A percentile compares a stretch with the other conserved stretches of the same genome.
phyloP scores from a whole-genome alignment of 1,284 basidiomycete species.

The Leccinum angustisporum region DNA sequence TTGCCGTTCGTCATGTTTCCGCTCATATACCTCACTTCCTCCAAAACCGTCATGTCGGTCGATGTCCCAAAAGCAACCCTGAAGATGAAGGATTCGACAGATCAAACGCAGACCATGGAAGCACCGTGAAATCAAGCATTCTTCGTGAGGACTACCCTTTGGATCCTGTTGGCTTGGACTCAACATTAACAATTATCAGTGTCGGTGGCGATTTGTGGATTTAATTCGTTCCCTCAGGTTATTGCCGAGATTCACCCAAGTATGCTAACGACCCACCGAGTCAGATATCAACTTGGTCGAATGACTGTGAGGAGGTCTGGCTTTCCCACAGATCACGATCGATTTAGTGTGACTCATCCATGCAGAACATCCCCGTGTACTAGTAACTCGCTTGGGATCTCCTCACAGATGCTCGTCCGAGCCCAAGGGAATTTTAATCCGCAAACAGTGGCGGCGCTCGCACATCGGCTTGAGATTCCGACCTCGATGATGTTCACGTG shows the following conservation, averaged over 20 bases:
- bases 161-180: neutral
- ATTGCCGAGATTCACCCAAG: constrained; percentile 35
- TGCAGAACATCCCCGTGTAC: neutral
- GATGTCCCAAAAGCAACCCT: neutral
- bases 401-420: constrained; percentile 45
- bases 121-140: constrained; percentile 56
- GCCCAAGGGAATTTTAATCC: constrained; percentile 42
- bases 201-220: constrained; percentile 63
- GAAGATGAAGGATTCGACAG: neutral
- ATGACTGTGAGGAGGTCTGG: constrained; percentile 63
- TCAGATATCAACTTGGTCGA: constrained; percentile 52
- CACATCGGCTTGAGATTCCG: constrained; percentile 30
- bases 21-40: constrained; percentile 64
- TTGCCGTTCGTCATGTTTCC: constrained; percentile 77
- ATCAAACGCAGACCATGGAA: constrained; percentile 34
- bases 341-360: constrained; percentile 43
- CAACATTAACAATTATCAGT: constrained; percentile 40
- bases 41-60: constrained; percentile 56
- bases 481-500: constrained; percentile 38
- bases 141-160: constrained; percentile 50
- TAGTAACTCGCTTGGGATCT: neutral
- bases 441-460: constrained; percentile 28
- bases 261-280: constrained; percentile 56
- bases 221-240: constrained; percentile 19
- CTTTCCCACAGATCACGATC: constrained; percentile 60